Evolutionary conservation across 371 early-diverging fungal species (phyloP).

Genomic region (Mucor sp.): DNA sequence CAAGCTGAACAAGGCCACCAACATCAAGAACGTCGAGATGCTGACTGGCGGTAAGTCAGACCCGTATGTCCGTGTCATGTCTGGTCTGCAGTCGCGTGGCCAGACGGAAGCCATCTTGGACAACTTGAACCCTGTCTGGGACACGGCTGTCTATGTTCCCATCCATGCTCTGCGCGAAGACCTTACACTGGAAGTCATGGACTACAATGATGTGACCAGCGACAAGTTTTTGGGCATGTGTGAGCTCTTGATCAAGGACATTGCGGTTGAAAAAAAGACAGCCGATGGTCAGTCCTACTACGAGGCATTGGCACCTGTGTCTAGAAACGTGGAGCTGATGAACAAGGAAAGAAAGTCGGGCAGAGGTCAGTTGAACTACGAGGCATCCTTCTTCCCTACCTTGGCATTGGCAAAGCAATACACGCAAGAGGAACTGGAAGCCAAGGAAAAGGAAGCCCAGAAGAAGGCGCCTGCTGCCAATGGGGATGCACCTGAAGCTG

Average conservation of each 20-base stretch:
- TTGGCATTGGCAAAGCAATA: constrained; percentile 56
- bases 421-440: constrained; percentile 16
- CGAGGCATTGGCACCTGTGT: constrained; percentile 27
- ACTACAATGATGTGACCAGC: constrained; percentile 61
- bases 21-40: constrained; percentile 66
- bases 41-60: constrained; percentile 71
- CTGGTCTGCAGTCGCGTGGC: constrained; percentile 53
- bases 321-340: constrained; percentile 53
- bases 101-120: constrained; percentile 66
- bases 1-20: constrained; percentile 64
- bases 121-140: constrained; percentile 81
- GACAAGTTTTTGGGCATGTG: constrained; percentile 67
- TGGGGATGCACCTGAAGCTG: constrained; percentile 7
- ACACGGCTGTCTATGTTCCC: constrained; percentile 68
- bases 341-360: constrained; percentile 53
- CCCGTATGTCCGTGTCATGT: constrained; percentile 72
- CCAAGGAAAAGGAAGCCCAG: background rate
- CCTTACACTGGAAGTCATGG: constrained; percentile 71
- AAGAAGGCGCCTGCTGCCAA: background rate
- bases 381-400: constrained; percentile 64
- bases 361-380: constrained; percentile 65
- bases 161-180: constrained; percentile 65
- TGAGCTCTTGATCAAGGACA: constrained; percentile 28
- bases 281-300: constrained; percentile 33
- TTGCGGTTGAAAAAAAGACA: constrained; percentile 21